phyloP scores from a whole-genome alignment of 148 eudicot genomes.

The Rhododendron ferrugineum region DNA sequence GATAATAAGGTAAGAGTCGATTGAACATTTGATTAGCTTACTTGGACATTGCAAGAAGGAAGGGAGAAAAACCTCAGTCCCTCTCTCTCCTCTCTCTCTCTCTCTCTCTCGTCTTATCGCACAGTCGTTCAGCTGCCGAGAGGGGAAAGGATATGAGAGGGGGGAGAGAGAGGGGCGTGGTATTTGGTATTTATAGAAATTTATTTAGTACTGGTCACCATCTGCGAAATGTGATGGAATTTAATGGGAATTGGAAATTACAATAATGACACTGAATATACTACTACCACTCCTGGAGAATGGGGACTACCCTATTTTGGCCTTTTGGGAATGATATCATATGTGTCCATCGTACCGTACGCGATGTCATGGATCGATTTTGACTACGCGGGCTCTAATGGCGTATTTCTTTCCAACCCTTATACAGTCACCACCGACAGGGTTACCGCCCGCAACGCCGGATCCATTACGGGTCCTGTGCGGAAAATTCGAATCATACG shows the following conservation, averaged over 20 bases:
- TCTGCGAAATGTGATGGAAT: not conserved
- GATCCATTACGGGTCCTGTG: too few species aligned
- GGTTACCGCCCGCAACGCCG: too few species aligned
- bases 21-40: not conserved
- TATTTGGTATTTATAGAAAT: not conserved
- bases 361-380: too few species aligned
- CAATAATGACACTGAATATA: not conserved
- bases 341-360: not conserved
- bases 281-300: not conserved
- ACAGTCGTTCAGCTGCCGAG: not conserved
- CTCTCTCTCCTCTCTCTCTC: not conserved
- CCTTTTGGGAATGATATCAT: not conserved
- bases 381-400: too few species aligned
- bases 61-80: not conserved
- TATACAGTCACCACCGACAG: too few species aligned
- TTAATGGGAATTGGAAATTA: not conserved
- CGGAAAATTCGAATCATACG: too few species aligned
- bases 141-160: not conserved
- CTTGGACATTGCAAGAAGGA: not conserved
- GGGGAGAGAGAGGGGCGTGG: not conserved
- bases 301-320: not conserved
- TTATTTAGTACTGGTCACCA: not conserved
- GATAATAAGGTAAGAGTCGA: not conserved
- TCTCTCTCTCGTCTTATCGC: not conserved
- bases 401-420: too few species aligned